Percentiles rank a stretch among this genome's conserved stretches.
Conservation (phyloP, 1,284 basidiomycete species). For the Trichosporon sp. region DNA sequence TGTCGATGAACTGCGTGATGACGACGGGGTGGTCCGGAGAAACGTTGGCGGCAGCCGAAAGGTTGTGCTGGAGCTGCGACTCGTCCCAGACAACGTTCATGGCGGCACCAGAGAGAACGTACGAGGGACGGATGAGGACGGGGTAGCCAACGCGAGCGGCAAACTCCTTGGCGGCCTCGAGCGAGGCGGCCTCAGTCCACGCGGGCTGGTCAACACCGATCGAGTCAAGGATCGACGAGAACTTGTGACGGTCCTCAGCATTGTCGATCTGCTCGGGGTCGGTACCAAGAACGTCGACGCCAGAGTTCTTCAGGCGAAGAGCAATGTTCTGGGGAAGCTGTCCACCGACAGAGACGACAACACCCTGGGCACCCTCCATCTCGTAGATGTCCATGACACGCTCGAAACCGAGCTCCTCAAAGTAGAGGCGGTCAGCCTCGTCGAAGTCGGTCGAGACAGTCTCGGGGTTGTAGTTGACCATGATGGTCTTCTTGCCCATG, state of each 20-base stretch:
- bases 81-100: constrained; percentile 99
- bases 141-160: constrained; percentile 84
- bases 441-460: constrained; percentile 99
- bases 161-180: constrained; percentile 88
- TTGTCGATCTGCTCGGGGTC: constrained; percentile 93
- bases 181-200: constrained; percentile 85
- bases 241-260: constrained; percentile 98
- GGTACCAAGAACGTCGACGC: constrained; percentile 91
- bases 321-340: constrained; percentile 99
- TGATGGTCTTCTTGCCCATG: constrained; percentile 91
- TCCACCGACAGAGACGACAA: constrained; percentile 95
- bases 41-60: constrained; percentile 89
- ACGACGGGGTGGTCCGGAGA: constrained; percentile 97
- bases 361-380: constrained; percentile 83
- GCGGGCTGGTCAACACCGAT: constrained; percentile 96
- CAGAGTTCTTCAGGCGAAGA: constrained; percentile 81
- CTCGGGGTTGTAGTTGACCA: constrained; percentile 99
- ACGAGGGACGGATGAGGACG: constrained; percentile 91
- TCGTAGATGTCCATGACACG: constrained; percentile 99
- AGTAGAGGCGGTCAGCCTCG: constrained; percentile 96
- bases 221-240: constrained; percentile 90
- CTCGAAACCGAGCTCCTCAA: constrained; percentile 96
- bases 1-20: constrained; percentile 97
- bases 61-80: constrained; percentile 78
- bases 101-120: constrained; percentile 95